Base-by-base conservation (phyloP, 495 filamentous ascomycete species). In the Trichoderma virens region DNA sequence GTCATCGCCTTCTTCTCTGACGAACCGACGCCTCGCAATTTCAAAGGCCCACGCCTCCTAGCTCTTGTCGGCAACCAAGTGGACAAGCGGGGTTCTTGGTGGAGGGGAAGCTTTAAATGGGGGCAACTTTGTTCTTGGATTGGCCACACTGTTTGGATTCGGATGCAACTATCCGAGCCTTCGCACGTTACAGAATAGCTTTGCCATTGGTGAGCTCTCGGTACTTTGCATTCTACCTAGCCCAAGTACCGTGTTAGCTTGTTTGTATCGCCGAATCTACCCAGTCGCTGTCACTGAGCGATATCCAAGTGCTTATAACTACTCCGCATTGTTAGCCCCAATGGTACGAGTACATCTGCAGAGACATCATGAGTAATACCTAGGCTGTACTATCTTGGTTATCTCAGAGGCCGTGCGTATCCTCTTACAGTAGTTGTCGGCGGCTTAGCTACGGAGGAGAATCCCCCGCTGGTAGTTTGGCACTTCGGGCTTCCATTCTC, bases 1-100 rank as follows among this genome's bases (percentile, higher is more conserved):
- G 51, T 56, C 51, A 56, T 56, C 51, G 51, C 51, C 30, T 9
- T 13, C 25, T 7, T 9, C 13, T 7, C 51, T 30, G 25, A 56
- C 51, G 51, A 56, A 56, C 51, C 51, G 51, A 27, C 28, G 25
- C 23, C 23, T 30, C 23, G 51, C 51, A 56, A 56, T 56, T 56
- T 56, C 51, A 56, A 56, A 56, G 51, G 25, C 51, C 51, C 51
- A 18, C 51, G 51, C 2, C 25, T 56, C 25, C 25, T 30, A 14
- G 51, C 23, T 28, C 25, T 25, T 9, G 45, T n/a, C n/a, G 45
- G 45, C 18, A 20, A n/a, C 45, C n/a, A 51, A 51, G 45, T 51
- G 45, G 25, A 30, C 51, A 56, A 30, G 51, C 51, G 51, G 51
- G 51, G 51, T 56, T 18, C 27, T 18, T 56, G 51, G 43, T 47